Percentiles rank a stretch among this genome's conserved stretches.
These are phyloP conservation scores for Nicotiana paniculata DNA, from an alignment of 257 asterid species.

Conservation along the genomic window DNA sequence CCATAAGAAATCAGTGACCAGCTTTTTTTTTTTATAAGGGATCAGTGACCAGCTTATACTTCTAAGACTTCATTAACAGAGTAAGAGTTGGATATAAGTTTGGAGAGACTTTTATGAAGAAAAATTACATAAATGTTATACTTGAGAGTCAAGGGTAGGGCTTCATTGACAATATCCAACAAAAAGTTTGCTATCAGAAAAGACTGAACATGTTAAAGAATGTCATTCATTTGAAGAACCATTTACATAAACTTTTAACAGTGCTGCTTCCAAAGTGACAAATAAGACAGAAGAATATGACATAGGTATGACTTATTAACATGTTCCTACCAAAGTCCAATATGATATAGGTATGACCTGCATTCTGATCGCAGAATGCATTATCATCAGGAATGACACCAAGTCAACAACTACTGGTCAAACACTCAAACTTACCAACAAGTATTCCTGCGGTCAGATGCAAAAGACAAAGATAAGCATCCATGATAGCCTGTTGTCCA, in stretches of 20 bases:
- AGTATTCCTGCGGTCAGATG: slow-evolving; percentile 97
- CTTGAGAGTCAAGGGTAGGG: background rate
- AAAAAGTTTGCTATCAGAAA: background rate
- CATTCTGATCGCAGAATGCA: too few relatives aligned
- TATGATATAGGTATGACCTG: too few relatives aligned
- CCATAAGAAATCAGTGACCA: background rate
- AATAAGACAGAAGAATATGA: background rate
- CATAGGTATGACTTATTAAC: background rate
- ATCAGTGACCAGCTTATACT: background rate
- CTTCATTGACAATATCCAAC: background rate
- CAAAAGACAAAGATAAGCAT: slow-evolving; percentile 91
- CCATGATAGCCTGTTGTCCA: slow-evolving; percentile 99
- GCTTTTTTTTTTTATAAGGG: background rate
- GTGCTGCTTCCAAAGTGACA: background rate
- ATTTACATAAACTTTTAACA: background rate
- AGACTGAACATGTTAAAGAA: background rate
- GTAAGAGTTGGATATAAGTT: background rate
- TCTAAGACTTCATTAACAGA: background rate
- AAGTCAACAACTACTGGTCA: background rate
- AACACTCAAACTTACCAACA: slow-evolving; percentile 90
- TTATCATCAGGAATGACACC: too few relatives aligned
- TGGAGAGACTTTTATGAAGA: background rate
- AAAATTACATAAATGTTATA: background rate
- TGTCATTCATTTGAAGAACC: background rate
- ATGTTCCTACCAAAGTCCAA: background rate